Percentiles rank a stretch among this genome's conserved stretches.
These are phyloP conservation scores for Stephania cephalantha DNA, from an alignment of 164 flowering plant genomes.

Conservation along the genomic window DNA sequence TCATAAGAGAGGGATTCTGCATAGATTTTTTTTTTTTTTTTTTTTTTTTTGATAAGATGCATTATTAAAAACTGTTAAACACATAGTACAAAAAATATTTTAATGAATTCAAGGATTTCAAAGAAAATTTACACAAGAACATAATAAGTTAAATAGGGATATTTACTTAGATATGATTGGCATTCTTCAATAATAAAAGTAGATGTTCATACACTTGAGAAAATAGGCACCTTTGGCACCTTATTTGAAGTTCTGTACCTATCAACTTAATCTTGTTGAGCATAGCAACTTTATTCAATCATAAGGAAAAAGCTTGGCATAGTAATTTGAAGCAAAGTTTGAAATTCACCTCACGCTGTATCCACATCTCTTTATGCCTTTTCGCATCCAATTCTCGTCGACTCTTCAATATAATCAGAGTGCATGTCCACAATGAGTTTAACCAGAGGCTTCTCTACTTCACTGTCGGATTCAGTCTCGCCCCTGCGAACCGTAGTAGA, in stretches of 20 bases:
- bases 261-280: not conserved
- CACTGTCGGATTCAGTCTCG: constrained; percentile 25
- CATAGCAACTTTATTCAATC: not conserved
- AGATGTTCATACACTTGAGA: not conserved
- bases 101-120: not conserved
- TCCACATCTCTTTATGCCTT: not conserved
- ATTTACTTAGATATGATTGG: not conserved
- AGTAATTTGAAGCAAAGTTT: not conserved
- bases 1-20: no score
- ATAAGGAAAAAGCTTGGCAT: not conserved
- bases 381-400: not conserved
- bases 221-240: not conserved
- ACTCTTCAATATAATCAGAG: constrained; percentile 37
- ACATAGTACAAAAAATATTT: no score
- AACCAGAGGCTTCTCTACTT: constrained; percentile 67
- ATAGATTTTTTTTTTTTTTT: no score
- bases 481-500: constrained; percentile 49
- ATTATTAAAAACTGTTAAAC: no score
- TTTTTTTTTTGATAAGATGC: no score
- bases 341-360: not conserved
- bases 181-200: not conserved
- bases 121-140: not conserved
- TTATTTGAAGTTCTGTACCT: not conserved
- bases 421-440: constrained; percentile 60
- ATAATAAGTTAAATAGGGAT: not conserved